Conservation (phyloP, 768 basidiomycete genomes). For the Basidioascus undulatus region DNA sequence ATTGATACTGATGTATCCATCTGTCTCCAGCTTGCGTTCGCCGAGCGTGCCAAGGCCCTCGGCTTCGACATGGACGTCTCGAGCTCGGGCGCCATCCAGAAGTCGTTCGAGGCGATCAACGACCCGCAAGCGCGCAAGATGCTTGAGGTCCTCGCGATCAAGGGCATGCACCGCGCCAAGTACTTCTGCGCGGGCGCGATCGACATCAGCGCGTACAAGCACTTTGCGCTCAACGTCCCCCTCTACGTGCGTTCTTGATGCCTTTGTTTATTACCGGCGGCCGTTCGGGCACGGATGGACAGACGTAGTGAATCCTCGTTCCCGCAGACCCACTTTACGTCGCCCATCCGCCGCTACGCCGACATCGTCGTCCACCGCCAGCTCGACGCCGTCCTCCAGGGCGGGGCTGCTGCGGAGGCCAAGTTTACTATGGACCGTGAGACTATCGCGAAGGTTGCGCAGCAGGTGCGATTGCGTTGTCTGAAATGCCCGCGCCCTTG, state of each 20-base stretch:
- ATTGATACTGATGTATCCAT: constrained; percentile 3
- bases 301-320: constrained; percentile 11
- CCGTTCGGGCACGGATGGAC: no score
- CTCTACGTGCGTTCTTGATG: constrained; percentile 50
- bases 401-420: constrained; percentile 38
- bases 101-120: constrained; percentile 46
- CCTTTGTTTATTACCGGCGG: no score
- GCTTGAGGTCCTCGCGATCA: constrained; percentile 61
- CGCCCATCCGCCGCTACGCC: constrained; percentile 76
- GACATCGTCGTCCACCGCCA: constrained; percentile 92
- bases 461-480: constrained; percentile 30
- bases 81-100: constrained; percentile 58
- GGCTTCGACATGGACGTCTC: constrained; percentile 61
- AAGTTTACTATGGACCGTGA: constrained; percentile 97
- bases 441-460: constrained; percentile 88
- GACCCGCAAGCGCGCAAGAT: constrained; percentile 35
- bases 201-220: constrained; percentile 90
- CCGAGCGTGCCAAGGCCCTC: constrained; percentile 55
- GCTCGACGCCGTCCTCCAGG: constrained; percentile 64
- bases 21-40: constrained; percentile 38
- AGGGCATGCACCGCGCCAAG: constrained; percentile 83
- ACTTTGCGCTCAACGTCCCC: constrained; percentile 72
- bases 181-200: constrained; percentile 99
- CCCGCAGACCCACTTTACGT: no score
- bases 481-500: background rate